Base-by-base conservation (phyloP, 495 filamentous ascomycete genomes). In the Tetracladium setigerum region DNA sequence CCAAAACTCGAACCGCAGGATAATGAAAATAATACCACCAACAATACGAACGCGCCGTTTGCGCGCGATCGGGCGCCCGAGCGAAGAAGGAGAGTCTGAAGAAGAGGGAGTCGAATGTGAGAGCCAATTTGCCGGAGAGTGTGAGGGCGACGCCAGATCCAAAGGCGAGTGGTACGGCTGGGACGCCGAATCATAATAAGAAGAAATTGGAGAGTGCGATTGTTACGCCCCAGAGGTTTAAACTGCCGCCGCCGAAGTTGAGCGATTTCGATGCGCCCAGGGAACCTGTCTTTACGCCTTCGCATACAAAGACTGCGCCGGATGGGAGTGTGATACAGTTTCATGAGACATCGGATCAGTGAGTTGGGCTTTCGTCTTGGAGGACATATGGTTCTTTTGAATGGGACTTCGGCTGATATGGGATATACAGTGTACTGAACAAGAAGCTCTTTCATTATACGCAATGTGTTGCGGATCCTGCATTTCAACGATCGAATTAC, bases 361-460 rank as follows among this genome's bases (percentile, higher is more conserved):
- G 61, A 50, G 76, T 66, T 18, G 10, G 10, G 5, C 11, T 5
- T 42, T 5, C 18, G 7, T 39, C 1, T 34, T 4, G 5, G 22
- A 24, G 13, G 16, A n/a, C 39, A 50, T 34, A 48, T 19, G 22
- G 1, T 41, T 41, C 13, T 3, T 27, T 3, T 27, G 22, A 27
- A 27, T 27, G 22, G 22, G 22, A 44, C 13, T 30, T 27, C 7
- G 22, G 22, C 22, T 27, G 22, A 27, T 27, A 34, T 34, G 34
- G 38, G 4, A n/a, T n/a, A n/a, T 7, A 27, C 55, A 88, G 84
- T 62, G 86, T 92, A 35, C 85, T 80, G 52, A 96, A 95, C 56
- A 91, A 92, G 60, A 89, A 89, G 64, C 86, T 81, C 35, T 97
- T 86, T 54, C 83, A 87, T 32, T 99, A 97, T 62, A 86, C 75